These are phyloP conservation scores for Schoenoplectus triqueter DNA, from an alignment of 202 grass and related monocot species.

Conservation along the genomic window DNA sequence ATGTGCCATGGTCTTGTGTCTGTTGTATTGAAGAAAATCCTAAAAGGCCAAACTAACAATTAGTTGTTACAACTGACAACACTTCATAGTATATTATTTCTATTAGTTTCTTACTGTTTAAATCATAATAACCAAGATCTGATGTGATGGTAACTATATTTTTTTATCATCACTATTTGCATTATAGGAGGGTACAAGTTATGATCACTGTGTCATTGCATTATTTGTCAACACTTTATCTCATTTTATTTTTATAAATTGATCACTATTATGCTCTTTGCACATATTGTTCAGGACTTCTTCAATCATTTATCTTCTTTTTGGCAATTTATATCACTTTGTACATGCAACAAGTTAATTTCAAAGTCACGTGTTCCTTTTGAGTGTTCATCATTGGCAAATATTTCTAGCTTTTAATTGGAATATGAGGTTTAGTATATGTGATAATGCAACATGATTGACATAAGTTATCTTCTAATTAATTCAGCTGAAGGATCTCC, in stretches of 20 bases:
- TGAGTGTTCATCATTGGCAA: not conserved
- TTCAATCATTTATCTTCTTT: constrained; percentile 20
- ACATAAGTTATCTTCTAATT: not conserved
- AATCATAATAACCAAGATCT: not conserved
- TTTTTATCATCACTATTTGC: not conserved
- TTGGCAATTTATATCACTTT: constrained; percentile 1
- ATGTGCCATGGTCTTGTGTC: constrained; percentile 1
- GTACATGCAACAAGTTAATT: constrained; percentile 14
- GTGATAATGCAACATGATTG: constrained; percentile 20
- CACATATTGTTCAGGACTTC: not conserved
- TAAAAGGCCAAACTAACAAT: not conserved
- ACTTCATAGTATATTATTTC: not conserved
- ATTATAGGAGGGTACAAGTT: not conserved
- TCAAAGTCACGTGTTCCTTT: not conserved
- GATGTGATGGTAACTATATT: not conserved
- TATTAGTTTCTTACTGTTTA: not conserved
- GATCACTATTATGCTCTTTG: not conserved
- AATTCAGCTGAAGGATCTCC: constrained; percentile 82
- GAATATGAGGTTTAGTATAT: not conserved
- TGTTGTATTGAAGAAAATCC: not conserved
- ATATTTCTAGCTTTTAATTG: not conserved
- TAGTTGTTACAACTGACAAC: constrained; percentile 2
- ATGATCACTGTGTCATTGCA: not conserved
- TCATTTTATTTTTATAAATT: not conserved
- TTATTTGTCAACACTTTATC: not conserved